phyloP scores from a whole-genome alignment of 805 yeast genomes.

The Metschnikowia orientalis region DNA sequence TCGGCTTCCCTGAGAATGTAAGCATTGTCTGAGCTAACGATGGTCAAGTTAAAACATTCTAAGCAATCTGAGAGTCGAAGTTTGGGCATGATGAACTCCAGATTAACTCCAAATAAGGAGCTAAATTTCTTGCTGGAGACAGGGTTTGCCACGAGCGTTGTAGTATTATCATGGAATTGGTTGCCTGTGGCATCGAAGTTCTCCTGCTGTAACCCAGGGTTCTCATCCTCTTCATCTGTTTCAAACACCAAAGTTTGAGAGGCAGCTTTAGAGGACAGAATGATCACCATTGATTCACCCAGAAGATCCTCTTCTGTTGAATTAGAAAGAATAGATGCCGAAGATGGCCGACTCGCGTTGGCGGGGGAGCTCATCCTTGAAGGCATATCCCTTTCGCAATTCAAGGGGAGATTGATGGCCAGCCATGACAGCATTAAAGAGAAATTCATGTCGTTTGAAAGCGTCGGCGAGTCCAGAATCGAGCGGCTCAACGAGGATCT shows the following conservation, averaged over 20 bases:
- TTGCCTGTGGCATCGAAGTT: not conserved
- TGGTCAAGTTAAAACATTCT: constrained; percentile 19
- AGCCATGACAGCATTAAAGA: too few relatives aligned
- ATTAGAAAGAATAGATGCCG: constrained; percentile 24
- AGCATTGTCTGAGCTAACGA: constrained; percentile 19
- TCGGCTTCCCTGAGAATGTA: constrained; percentile 19
- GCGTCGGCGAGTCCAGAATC: too few relatives aligned
- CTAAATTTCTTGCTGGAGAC: too few relatives aligned
- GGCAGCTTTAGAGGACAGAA: constrained; percentile 18
- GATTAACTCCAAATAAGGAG: constrained; percentile 2
- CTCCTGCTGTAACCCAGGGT: constrained; percentile 3
- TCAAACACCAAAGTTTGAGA: constrained; percentile 37
- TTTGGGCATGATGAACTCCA: constrained; percentile 36
- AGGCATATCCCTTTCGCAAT: too few relatives aligned
- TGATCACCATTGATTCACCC: constrained; percentile 20
- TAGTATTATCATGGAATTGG: not conserved
- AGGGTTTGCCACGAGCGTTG: not conserved
- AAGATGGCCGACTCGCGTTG: too few relatives aligned
- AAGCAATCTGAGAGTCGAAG: constrained; percentile 23
- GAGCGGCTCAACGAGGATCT: too few relatives aligned
- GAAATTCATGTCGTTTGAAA: too few relatives aligned
- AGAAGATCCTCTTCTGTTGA: constrained; percentile 25
- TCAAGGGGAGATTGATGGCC: too few relatives aligned
- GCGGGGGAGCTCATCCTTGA: too few relatives aligned
- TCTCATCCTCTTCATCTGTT: constrained; percentile 38